Evolutionary conservation across 1,284 basidiomycete species (phyloP), one percentile per base, ranked within the genome.

Genomic region (Puccinia brachypodii): DNA sequence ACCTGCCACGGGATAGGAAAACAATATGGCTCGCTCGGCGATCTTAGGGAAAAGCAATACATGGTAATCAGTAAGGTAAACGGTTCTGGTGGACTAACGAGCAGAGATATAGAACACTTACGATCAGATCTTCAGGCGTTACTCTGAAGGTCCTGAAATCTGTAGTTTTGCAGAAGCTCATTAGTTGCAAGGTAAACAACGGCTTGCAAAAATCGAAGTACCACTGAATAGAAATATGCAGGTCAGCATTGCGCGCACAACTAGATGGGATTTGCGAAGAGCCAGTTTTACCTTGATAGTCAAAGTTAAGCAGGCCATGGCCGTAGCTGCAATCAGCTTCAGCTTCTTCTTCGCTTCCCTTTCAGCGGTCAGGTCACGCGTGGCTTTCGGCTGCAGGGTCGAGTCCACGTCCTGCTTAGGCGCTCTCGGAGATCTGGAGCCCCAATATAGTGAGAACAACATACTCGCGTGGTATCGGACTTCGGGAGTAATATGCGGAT

Each of bases 201-300:
- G 77, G 77, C 40, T 79, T 79, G 56, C 77, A 79, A 79, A 71
- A 79, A 62, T 79, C 77, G 40, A 79, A 79, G 53, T 79, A 50
- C 77, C 77, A 79, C 77, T 79, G 19, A 31, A 53, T 36, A n/a
- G 28, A 58, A 28, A 38, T 7, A 38, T n/a, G 6, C 2, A 36
- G 19, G 58, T 53, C 1, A 75, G 36, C 42, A 38, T 38, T 16
- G 53, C 36, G 4, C 28, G 36, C 11, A 13, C 13, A 14, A 42
- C n/a, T 11, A 42, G 50, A 25, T 44, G 1, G 42, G 22, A 72
- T 28, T 42, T n/a, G 14, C 16, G 7, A 22, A 13, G 11, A 40
- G 22, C 7, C 19, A 44, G 47, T 31, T 4, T 38, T 60, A 72
- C 77, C 68, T 79, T 79, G 22, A 72, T 62, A 7, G 77, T 68